phyloP scores from a whole-genome alignment of 225 moss, liverwort and hornwort species.

The Lunularia cruciata region DNA sequence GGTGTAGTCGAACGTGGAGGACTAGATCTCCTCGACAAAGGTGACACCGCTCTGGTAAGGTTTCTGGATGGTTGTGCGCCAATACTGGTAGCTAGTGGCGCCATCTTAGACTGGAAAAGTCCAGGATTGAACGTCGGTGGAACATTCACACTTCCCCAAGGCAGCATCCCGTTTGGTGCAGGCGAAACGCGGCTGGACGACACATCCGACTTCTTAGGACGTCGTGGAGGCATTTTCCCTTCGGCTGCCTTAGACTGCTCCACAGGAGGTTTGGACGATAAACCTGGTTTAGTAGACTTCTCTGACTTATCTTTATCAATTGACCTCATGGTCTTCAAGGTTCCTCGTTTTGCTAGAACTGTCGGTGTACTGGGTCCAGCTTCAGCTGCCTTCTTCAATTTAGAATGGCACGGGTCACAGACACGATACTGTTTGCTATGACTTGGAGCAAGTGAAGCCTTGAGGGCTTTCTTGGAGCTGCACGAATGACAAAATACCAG shows the following conservation, averaged over 20 bases:
- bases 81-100: conserved; percentile 41
- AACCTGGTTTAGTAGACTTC: conserved; percentile 54
- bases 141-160: conserved; percentile 90
- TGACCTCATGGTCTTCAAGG: conserved; percentile 44
- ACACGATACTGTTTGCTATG: conserved; percentile 77
- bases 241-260: conserved; percentile 54
- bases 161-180: conserved; percentile 63
- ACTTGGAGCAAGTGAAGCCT: conserved; percentile 85
- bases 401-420: conserved; percentile 84
- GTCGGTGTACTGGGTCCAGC: conserved; percentile 51
- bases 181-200: conserved; percentile 86
- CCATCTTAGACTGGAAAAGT: conserved; percentile 55
- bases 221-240: conserved; percentile 48
- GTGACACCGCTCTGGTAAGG: conserved; percentile 81
- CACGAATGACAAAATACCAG: conserved; percentile 84
- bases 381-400: conserved; percentile 82
- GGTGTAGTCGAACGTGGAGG: conserved; percentile 96
- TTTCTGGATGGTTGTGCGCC: conserved; percentile 58
- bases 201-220: conserved; percentile 67
- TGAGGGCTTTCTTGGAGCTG: conserved; percentile 88
- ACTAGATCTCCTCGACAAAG: conserved; percentile 80
- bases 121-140: conserved; percentile 70
- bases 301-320: conserved; percentile 81
- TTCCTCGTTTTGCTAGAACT: conserved; percentile 42
- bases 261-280: conserved; percentile 63